phyloP scores from a whole-genome alignment of 306 rosid genomes.

The Cucurbita ficifolia region DNA sequence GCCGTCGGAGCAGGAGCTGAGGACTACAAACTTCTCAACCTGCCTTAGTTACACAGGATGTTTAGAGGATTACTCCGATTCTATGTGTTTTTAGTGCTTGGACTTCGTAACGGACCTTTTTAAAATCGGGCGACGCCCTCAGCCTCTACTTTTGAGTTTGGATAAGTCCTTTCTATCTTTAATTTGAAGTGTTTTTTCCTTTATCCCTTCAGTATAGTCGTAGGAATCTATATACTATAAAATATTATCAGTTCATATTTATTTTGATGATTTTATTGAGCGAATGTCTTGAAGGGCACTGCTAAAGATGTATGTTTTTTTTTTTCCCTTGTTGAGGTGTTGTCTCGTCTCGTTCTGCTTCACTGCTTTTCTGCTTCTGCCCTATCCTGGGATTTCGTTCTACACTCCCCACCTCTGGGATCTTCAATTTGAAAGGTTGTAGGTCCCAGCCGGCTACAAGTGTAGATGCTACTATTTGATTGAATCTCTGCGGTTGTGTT shows the following conservation, averaged over 20 bases:
- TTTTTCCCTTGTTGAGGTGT: constrained; percentile 41
- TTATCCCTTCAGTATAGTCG: constrained; percentile 23
- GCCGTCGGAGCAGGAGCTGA: constrained; percentile 89
- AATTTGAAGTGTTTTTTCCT: constrained; percentile 29
- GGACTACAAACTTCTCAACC: constrained; percentile 9
- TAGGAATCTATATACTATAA: constrained; percentile 19
- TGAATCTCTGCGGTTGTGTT: constrained; percentile 42
- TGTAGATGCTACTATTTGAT: constrained; percentile 45
- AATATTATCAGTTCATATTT: constrained; percentile 4
- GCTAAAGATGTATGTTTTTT: constrained; percentile 39
- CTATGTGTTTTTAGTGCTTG: constrained; percentile 43
- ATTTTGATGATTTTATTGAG: constrained; percentile 24
- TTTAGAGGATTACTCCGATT: constrained; percentile 35
- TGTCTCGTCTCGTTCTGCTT: constrained; percentile 55
- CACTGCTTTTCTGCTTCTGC: constrained; percentile 77
- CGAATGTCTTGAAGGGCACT: constrained; percentile 26
- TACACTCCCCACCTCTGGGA: constrained; percentile 48
- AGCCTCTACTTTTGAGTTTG: constrained; percentile 58
- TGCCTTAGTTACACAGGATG: constrained; percentile 10
- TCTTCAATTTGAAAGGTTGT: constrained; percentile 55
- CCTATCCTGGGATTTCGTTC: constrained; percentile 40
- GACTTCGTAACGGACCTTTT: constrained; percentile 46
- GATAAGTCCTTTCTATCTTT: constrained; percentile 54
- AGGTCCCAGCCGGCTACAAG: constrained; percentile 47
- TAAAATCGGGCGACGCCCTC: constrained; percentile 55